These are phyloP conservation scores for Tylopilus vinaceipallidus DNA, from an alignment of 768 basidiomycete genomes.

Conservation along the genomic window DNA sequence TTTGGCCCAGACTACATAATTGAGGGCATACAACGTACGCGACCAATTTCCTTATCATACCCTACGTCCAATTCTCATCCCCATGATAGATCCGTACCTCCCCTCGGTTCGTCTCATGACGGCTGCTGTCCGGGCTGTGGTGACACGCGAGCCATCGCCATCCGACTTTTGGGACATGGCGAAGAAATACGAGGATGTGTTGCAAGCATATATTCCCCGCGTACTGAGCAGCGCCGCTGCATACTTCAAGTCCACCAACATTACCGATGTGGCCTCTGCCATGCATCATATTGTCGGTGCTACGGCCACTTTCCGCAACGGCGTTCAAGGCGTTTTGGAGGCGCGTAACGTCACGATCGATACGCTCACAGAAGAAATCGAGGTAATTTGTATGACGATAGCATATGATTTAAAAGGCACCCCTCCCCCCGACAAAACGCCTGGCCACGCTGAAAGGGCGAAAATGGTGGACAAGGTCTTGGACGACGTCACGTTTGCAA, in stretches of 20 bases:
- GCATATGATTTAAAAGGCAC: slow-evolving; percentile 1
- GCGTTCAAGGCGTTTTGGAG: slow-evolving; percentile 4
- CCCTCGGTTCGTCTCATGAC: too few species aligned
- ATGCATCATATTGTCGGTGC: slow-evolving; percentile 12
- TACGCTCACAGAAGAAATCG: slow-evolving; percentile 7
- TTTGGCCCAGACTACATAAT: background rate
- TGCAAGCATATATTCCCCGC: slow-evolving; percentile 4
- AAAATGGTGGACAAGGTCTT: slow-evolving; percentile 10
- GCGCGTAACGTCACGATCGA: slow-evolving; percentile 3
- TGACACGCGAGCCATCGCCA: background rate
- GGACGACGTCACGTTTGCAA: background rate
- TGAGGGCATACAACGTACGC: slow-evolving; percentile 3
- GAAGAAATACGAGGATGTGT: background rate
- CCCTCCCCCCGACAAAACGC: background rate
- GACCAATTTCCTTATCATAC: background rate
- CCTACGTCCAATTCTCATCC: background rate
- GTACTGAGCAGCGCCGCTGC: slow-evolving; percentile 1
- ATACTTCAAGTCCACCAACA: slow-evolving; percentile 2
- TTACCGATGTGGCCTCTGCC: slow-evolving; percentile 5
- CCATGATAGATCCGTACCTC: slow-evolving; percentile 1
- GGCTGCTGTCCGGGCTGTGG: too few species aligned
- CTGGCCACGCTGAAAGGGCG: slow-evolving; percentile 4
- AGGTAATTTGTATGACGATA: background rate
- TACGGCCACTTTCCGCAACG: slow-evolving; percentile 15
- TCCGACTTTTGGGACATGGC: slow-evolving; percentile 13